A percentile compares a stretch with the other conserved stretches of the same genome.
These are phyloP conservation scores for Phytopythium cucurbitacearum DNA, from an alignment of 352 stramenopile species.

Conservation along the genomic window DNA sequence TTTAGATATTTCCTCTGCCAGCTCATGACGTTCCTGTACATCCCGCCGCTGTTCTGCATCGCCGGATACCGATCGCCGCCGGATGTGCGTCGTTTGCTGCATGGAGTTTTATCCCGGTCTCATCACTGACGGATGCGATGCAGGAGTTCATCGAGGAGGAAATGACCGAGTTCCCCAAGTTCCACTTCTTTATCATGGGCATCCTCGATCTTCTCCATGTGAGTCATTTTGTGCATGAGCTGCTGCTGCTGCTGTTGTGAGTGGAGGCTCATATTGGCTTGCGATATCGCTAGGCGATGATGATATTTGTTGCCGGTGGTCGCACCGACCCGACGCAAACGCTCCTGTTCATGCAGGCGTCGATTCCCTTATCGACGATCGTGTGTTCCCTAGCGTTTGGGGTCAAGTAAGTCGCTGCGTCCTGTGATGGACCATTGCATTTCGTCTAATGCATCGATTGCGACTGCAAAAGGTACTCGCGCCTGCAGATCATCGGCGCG, in stretches of 20 bases:
- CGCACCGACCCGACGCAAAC: conserved; percentile 82
- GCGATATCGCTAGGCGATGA: conserved; percentile 45
- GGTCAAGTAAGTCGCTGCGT: conserved; percentile 25
- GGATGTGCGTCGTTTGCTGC: conserved; percentile 31
- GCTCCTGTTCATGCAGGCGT: conserved; percentile 82
- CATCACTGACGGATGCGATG: not conserved
- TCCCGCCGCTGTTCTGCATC: conserved; percentile 82
- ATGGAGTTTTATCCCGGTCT: not conserved
- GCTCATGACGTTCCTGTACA: conserved; percentile 87
- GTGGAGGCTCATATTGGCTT: not conserved
- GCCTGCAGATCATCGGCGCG: conserved; percentile 67
- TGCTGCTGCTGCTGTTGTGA: not conserved
- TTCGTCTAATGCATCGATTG: not conserved
- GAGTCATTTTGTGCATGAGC: conserved; percentile 3
- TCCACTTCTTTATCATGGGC: conserved; percentile 86
- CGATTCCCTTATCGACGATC: conserved; percentile 63
- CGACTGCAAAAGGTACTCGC: conserved; percentile 49
- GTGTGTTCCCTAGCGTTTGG: conserved; percentile 54
- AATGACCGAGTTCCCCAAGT: conserved; percentile 80
- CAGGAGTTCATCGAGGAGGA: conserved; percentile 86
- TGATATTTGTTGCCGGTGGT: conserved; percentile 80
- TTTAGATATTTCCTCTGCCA: conserved; percentile 83
- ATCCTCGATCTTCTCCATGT: conserved; percentile 80
- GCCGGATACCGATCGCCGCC: conserved; percentile 82
- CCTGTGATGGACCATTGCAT: no score